Evolutionary conservation across 2,329 filamentous ascomycete species (phyloP).

Genomic region (Paracoccidioides lutzii): DNA sequence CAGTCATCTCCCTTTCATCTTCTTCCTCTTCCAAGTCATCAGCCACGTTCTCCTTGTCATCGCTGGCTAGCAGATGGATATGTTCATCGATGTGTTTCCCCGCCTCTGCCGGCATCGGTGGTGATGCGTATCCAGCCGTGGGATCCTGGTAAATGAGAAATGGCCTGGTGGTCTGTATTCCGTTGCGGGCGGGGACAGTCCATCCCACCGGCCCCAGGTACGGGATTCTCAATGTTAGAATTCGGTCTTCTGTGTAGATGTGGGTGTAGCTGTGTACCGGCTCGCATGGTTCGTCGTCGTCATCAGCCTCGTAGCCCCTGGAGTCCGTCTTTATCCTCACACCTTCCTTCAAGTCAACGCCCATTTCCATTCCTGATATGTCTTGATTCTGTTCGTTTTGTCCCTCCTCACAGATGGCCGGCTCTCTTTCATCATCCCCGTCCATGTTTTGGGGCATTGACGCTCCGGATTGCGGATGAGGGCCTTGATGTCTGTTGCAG

Average conservation of each 20-base stretch:
- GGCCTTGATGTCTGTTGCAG: background rate
- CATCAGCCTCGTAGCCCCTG: background rate
- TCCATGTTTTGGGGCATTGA: background rate
- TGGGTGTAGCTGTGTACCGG: background rate
- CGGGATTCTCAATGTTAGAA: constrained; percentile 3
- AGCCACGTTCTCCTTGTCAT: constrained; percentile 11
- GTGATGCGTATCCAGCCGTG: constrained; percentile 1
- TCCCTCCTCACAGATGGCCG: background rate
- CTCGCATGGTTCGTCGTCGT: constrained; percentile 1
- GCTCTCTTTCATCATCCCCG: background rate
- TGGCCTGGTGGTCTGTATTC: constrained; percentile 4
- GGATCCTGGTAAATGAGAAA: constrained; percentile 13
- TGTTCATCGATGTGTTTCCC: background rate
- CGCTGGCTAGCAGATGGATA: constrained; percentile 4
- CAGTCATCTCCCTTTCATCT: background rate
- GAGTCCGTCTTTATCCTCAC: background rate
- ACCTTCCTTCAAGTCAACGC: too few relatives aligned
- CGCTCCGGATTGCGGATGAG: background rate
- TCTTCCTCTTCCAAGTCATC: background rate
- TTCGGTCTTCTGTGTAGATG: background rate
- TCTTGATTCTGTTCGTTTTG: background rate
- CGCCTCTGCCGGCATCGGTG: background rate
- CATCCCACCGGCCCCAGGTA: constrained; percentile 11
- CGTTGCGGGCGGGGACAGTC: constrained; percentile 7
- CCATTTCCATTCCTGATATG: background rate